Evolutionary conservation across 345 rosid species (phyloP).

Genomic region (Moricandia moricandioides): DNA sequence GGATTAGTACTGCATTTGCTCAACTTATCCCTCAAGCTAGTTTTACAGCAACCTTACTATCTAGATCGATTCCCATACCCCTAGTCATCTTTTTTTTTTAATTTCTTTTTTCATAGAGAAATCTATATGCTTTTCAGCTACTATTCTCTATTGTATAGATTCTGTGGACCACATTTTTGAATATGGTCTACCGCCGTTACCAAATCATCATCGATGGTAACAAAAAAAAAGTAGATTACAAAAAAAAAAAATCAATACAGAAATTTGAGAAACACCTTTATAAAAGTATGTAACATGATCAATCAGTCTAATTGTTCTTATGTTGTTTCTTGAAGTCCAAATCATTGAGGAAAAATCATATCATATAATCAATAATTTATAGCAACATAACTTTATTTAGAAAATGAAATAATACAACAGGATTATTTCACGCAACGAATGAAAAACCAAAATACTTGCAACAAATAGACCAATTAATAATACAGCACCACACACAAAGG

Average conservation of each 20-base stretch:
- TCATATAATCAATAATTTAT: neutral
- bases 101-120: neutral
- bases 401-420: constrained; percentile 10
- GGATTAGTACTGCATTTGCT: neutral
- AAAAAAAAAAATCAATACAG: neutral
- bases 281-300: neutral
- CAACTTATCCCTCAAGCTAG: neutral
- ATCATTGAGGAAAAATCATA: neutral
- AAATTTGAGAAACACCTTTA: neutral
- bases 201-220: neutral
- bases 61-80: neutral
- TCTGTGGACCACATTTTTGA: constrained; percentile 5
- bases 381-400: constrained; percentile 6
- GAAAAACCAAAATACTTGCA: neutral
- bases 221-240: constrained; percentile 6
- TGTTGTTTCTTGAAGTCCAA: neutral
- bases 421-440: constrained; percentile 3
- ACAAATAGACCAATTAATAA: constrained; percentile 8
- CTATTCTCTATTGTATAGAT: neutral
- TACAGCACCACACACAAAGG: neutral
- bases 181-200: neutral
- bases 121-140: neutral
- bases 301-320: neutral
- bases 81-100: neutral
- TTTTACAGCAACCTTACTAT: neutral